Percentiles rank a stretch among this genome's conserved stretches.
Evolutionary conservation across 306 rosid genomes (phyloP).

Genomic region (Rosa lucieae): DNA sequence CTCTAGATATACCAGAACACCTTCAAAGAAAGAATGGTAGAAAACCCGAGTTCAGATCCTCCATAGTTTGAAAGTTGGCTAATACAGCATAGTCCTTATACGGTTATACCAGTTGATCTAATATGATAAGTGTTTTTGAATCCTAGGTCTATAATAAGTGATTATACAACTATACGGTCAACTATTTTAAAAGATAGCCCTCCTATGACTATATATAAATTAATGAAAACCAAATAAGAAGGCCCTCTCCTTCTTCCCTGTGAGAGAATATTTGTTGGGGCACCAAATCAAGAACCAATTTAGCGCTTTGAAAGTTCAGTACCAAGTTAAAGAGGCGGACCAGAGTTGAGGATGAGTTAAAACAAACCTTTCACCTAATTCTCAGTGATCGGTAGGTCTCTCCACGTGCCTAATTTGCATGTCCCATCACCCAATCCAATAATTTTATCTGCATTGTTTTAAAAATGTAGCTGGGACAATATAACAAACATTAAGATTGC

Average conservation of each 20-base stretch:
- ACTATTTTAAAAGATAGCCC: no score
- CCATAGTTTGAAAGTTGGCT: neutral
- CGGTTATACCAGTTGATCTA: neutral
- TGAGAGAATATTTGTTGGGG: neutral
- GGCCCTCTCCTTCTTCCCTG: neutral
- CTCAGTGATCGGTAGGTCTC: neutral
- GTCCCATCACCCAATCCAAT: neutral
- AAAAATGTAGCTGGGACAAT: neutral
- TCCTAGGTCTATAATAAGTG: no score
- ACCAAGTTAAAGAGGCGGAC: neutral
- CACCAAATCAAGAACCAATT: neutral
- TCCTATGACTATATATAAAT: neutral
- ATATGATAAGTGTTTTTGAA: no score
- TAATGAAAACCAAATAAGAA: neutral
- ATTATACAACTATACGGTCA: no score
- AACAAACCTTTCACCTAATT: neutral
- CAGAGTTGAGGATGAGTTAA: neutral
- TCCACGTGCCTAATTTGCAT: neutral
- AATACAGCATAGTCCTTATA: neutral
- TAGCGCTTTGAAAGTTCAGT: constrained; percentile 5
- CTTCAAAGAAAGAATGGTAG: neutral
- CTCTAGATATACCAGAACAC: neutral
- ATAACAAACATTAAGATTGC: neutral
- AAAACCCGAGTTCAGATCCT: neutral
- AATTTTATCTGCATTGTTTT: neutral